Percentiles rank a stretch among this genome's conserved stretches.
phyloP scores from a whole-genome alignment of 352 stramenopile genomes.

The Phytophthora sp. region DNA sequence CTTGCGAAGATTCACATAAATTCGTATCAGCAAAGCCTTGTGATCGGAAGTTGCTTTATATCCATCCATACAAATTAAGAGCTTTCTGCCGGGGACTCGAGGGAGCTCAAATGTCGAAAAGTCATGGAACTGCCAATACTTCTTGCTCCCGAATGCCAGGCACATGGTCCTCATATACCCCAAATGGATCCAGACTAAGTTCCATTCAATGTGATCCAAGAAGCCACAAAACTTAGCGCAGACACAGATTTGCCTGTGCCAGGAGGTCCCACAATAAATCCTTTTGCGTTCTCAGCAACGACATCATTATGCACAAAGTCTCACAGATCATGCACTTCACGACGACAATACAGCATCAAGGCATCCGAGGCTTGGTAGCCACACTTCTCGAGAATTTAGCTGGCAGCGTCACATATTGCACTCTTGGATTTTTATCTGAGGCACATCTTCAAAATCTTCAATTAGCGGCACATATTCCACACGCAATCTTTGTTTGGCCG shows the following conservation, averaged over 20 bases:
- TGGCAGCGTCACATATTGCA: slow-evolving; percentile 4
- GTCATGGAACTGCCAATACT: not conserved
- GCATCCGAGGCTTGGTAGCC: not conserved
- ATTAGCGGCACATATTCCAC: too few relatives aligned
- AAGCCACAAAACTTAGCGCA: slow-evolving; percentile 18
- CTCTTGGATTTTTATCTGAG: not conserved
- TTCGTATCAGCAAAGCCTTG: not conserved
- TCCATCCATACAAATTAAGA: not conserved
- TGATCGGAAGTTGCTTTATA: not conserved
- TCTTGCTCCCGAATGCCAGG: not conserved
- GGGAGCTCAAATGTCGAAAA: slow-evolving; percentile 1
- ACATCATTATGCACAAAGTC: slow-evolving; percentile 4
- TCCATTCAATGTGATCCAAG: slow-evolving; percentile 28
- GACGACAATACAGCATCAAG: slow-evolving; percentile 15
- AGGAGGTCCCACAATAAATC: slow-evolving; percentile 20
- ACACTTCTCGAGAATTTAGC: not conserved
- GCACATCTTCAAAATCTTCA: not conserved
- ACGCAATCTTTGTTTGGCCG: too few relatives aligned
- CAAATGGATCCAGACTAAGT: slow-evolving; percentile 33
- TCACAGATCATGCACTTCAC: slow-evolving; percentile 6
- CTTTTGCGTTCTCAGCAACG: slow-evolving; percentile 8
- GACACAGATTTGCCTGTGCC: slow-evolving; percentile 25
- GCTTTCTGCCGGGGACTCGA: not conserved
- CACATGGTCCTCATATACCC: not conserved
- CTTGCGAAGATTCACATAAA: not conserved